Percentiles rank a stretch among this genome's conserved stretches.
Conservation (phyloP, 495 filamentous ascomycete species). For the Aspergillus asperescens region DNA sequence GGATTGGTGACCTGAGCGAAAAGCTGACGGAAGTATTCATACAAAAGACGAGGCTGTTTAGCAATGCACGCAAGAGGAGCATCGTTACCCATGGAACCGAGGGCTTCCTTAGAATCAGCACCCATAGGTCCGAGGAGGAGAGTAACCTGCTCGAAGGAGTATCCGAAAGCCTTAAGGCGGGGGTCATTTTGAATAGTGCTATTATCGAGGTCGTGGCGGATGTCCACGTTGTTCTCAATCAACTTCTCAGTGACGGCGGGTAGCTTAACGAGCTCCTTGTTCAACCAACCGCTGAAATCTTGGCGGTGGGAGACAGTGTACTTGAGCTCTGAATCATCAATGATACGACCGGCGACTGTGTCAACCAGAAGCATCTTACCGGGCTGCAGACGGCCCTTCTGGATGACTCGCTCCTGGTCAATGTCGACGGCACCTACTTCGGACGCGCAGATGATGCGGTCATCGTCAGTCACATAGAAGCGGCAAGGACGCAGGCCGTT, state of each 20-base stretch:
- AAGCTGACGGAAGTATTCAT: slow-evolving; percentile 97
- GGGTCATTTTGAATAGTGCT: slow-evolving; percentile 79
- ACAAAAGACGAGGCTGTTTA: slow-evolving; percentile 81
- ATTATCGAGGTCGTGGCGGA: slow-evolving; percentile 62
- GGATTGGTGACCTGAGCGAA: slow-evolving; percentile 99
- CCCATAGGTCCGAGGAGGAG: slow-evolving; percentile 95
- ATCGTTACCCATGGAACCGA: slow-evolving; percentile 99
- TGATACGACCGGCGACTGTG: slow-evolving; percentile 89
- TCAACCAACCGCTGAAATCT: slow-evolving; percentile 85
- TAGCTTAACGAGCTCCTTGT: slow-evolving; percentile 77
- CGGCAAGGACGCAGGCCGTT: slow-evolving; percentile 96
- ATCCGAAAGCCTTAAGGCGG: slow-evolving; percentile 83
- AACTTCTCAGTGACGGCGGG: slow-evolving; percentile 66
- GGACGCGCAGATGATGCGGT: slow-evolving; percentile 96
- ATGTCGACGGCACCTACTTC: slow-evolving; percentile 94
- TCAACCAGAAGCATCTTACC: slow-evolving; percentile 98
- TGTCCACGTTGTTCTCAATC: slow-evolving; percentile 52
- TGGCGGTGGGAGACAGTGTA: slow-evolving; percentile 75
- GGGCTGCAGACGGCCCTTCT: slow-evolving; percentile 93
- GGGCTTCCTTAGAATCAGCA: slow-evolving; percentile 97
- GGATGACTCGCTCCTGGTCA: slow-evolving; percentile 82
- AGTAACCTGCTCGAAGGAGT: slow-evolving; percentile 95
- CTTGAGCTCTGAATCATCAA: slow-evolving; percentile 94
- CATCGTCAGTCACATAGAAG: slow-evolving; percentile 97
- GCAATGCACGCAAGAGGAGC: slow-evolving; percentile 90